These are phyloP conservation scores for Diutina neorugosa DNA, from an alignment of 1,139 yeast genomes.

Conservation along the genomic window DNA sequence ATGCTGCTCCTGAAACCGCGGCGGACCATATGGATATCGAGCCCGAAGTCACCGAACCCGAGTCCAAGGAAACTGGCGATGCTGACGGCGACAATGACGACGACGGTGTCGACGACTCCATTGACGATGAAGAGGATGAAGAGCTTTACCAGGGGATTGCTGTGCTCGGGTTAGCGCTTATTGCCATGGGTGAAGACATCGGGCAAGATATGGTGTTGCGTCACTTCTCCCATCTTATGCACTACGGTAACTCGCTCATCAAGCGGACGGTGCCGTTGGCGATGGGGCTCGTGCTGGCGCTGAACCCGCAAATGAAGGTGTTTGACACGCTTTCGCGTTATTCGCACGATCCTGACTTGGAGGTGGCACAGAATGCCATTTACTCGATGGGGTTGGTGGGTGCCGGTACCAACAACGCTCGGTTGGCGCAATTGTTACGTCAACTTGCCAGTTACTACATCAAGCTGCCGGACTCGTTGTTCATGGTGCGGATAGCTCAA, in stretches of 20 bases:
- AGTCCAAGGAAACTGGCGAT: constrained; percentile 11
- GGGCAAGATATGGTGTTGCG: constrained; percentile 97
- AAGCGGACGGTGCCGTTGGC: constrained; percentile 96
- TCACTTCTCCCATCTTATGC: constrained; percentile 96
- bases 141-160: constrained; percentile 78
- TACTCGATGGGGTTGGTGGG: constrained; percentile 97
- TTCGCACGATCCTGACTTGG: constrained; percentile 91
- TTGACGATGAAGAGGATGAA: constrained; percentile 22
- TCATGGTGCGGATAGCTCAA: constrained; percentile 90
- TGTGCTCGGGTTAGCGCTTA: constrained; percentile 85
- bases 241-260: constrained; percentile 86
- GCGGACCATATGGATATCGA: constrained; percentile 10
- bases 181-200: constrained; percentile 96
- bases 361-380: constrained; percentile 90
- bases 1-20: constrained; percentile 7
- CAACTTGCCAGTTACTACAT: constrained; percentile 90
- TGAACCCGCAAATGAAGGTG: constrained; percentile 95
- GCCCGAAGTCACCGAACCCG: constrained; percentile 12
- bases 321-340: constrained; percentile 92
- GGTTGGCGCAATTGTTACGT: constrained; percentile 89
- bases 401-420: constrained; percentile 97
- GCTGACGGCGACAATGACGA: constrained; percentile 11
- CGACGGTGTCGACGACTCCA: constrained; percentile 15
- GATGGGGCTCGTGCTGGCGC: constrained; percentile 87
- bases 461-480: constrained; percentile 81